phyloP scores from a whole-genome alignment of 208 protist genomes.

The Leishmania gerbilli region DNA sequence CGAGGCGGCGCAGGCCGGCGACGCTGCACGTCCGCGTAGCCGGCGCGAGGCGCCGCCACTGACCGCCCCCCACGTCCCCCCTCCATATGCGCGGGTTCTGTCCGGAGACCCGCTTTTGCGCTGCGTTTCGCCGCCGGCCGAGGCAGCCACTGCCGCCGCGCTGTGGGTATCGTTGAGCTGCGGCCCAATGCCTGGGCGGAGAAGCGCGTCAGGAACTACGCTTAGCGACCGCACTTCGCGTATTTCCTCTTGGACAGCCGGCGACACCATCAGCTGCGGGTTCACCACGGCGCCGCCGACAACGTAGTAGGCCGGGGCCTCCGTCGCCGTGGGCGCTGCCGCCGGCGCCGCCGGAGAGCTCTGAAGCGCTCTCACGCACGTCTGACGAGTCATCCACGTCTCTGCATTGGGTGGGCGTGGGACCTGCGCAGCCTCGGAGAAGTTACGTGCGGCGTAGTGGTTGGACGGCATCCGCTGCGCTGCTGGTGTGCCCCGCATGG shows the following conservation, averaged over 20 bases:
- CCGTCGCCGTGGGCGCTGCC: background rate
- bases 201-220: slow-evolving; percentile 27
- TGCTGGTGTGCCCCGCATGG: slow-evolving; percentile 27
- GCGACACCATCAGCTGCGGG: slow-evolving; percentile 50
- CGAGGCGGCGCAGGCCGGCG: background rate
- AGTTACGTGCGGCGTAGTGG: slow-evolving; percentile 10
- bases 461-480: slow-evolving; percentile 23
- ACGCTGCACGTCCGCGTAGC: background rate
- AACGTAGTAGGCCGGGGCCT: slow-evolving; percentile 33
- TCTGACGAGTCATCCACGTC: background rate
- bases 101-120: slow-evolving; percentile 7
- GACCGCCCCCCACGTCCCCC: background rate
- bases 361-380: background rate
- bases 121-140: background rate
- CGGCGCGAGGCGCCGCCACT: background rate
- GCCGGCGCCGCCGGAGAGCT: background rate
- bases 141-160: background rate
- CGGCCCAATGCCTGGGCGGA: slow-evolving; percentile 20
- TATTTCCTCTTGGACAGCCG: slow-evolving; percentile 49
- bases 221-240: slow-evolving; percentile 28
- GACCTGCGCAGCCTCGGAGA: background rate
- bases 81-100: background rate
- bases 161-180: slow-evolving; percentile 23
- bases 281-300: slow-evolving; percentile 65
- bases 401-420: slow-evolving; percentile 11